Conservation (phyloP, 2,329 filamentous ascomycete genomes). For the Coniella vitis region DNA sequence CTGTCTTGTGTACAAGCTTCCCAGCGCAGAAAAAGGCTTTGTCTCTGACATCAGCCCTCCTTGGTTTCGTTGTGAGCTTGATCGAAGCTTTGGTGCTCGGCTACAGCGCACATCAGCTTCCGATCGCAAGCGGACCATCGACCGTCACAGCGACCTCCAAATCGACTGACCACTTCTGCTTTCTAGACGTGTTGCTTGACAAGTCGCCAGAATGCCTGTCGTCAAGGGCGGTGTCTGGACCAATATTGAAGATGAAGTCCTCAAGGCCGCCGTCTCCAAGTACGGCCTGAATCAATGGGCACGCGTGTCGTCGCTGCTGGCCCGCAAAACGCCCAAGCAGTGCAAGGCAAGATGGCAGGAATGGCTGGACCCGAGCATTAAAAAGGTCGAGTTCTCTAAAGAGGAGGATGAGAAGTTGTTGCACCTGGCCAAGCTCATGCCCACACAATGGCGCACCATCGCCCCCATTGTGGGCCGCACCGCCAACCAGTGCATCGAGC, state of each 20-base stretch:
- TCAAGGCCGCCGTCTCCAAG: constrained; percentile 91
- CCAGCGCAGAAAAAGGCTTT: too few relatives aligned
- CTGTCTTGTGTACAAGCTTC: too few relatives aligned
- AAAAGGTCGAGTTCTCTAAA: constrained; percentile 98
- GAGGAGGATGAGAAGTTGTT: constrained; percentile 97
- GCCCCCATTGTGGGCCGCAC: constrained; percentile 94
- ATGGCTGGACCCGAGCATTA: constrained; percentile 96
- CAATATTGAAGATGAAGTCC: constrained; percentile 86
- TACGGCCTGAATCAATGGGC: constrained; percentile 98
- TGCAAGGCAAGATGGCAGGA: constrained; percentile 98
- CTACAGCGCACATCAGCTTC: not conserved
- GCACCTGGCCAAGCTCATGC: constrained; percentile 96
- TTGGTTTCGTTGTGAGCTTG: too few relatives aligned
- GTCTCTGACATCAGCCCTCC: too few relatives aligned
- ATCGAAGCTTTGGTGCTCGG: too few relatives aligned
- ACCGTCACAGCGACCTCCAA: not conserved
- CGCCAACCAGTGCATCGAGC: constrained; percentile 92
- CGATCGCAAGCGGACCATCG: not conserved
- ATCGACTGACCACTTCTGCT: not conserved
- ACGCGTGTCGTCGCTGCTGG: constrained; percentile 91
- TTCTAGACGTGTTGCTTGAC: not conserved
- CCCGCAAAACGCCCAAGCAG: constrained; percentile 96
- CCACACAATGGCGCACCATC: constrained; percentile 98
- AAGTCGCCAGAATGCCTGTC: constrained; percentile 51
- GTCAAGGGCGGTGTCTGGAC: constrained; percentile 72